Percentiles rank a stretch among this genome's conserved stretches.
Evolutionary conservation across 2,329 filamentous ascomycete species (phyloP).

Genomic region (Sclerotiophoma versabilis): DNA sequence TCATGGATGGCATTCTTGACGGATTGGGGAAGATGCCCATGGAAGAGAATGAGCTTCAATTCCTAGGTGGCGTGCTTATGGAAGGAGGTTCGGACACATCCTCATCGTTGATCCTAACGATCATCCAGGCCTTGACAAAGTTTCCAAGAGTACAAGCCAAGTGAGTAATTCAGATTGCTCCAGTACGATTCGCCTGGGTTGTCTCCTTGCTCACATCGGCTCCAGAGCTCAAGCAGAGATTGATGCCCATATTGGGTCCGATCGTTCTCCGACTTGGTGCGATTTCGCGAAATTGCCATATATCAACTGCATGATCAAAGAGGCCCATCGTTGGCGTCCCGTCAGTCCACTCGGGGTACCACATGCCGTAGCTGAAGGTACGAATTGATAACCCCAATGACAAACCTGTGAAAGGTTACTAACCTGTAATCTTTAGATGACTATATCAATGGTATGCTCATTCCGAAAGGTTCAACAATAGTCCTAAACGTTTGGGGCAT

Average conservation of each 20-base stretch:
- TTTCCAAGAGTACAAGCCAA: constrained; percentile 8
- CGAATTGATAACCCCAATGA: not conserved
- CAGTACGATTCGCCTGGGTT: not conserved
- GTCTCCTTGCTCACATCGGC: not conserved
- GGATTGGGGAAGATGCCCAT: constrained; percentile 11
- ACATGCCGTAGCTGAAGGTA: constrained; percentile 11
- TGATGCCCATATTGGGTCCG: not conserved
- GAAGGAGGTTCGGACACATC: constrained; percentile 36
- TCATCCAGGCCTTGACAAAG: constrained; percentile 10
- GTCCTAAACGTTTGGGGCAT: constrained; percentile 41
- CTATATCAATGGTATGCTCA: constrained; percentile 15
- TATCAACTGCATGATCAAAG: constrained; percentile 32
- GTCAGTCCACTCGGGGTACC: constrained; percentile 16
- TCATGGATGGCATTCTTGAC: constrained; percentile 27
- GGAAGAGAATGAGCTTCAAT: constrained; percentile 16
- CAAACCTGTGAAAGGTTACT: not conserved
- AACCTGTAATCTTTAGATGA: constrained; percentile 3
- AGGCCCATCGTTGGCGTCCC: constrained; percentile 24
- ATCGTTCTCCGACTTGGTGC: not conserved
- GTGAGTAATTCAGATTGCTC: not conserved
- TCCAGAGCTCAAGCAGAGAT: constrained; percentile 2
- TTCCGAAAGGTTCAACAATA: constrained; percentile 46
- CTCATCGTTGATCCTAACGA: constrained; percentile 1
- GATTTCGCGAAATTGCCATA: constrained; percentile 28
- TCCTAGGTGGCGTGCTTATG: constrained; percentile 20